These are phyloP conservation scores for Cyclocybe aegerita DNA, from an alignment of 768 basidiomycete genomes.

Conservation along the genomic window DNA sequence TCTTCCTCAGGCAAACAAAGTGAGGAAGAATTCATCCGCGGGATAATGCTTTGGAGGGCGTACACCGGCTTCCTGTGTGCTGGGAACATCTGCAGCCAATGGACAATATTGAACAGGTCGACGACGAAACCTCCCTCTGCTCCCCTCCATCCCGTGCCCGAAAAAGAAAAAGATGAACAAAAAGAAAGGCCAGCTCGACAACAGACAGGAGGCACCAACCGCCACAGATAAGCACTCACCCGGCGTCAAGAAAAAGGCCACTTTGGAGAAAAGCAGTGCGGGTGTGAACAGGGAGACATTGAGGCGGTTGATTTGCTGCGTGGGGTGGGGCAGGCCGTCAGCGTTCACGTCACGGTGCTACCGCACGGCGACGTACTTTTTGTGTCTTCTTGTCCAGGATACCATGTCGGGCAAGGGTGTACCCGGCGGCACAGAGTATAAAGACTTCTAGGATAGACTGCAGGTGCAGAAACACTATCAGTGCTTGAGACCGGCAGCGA, in stretches of 20 bases:
- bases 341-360: no score
- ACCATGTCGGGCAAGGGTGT: constrained; percentile 72
- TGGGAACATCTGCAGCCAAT: no score
- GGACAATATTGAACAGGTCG: no score
- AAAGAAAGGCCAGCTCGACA: no score
- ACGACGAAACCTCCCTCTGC: no score
- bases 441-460: constrained; percentile 92
- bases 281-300: constrained; percentile 92
- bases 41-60: no score
- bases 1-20: no score
- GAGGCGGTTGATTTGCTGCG: constrained; percentile 71
- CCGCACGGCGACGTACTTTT: constrained; percentile 50
- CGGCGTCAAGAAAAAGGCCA: constrained; percentile 89
- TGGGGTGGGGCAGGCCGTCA: no score
- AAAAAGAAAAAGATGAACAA: background rate
- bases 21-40: no score
- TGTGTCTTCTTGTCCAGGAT: constrained; percentile 90
- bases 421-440: constrained; percentile 81
- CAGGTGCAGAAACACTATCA: background rate
- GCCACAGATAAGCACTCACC: constrained; percentile 38
- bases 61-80: no score
- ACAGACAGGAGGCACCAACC: no score
- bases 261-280: constrained; percentile 88
- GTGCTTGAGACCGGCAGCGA: background rate
- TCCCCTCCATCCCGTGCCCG: no score